Evolutionary conservation across 345 rosid genomes (phyloP).

Genomic region (Eucalyptus lansdowneana): DNA sequence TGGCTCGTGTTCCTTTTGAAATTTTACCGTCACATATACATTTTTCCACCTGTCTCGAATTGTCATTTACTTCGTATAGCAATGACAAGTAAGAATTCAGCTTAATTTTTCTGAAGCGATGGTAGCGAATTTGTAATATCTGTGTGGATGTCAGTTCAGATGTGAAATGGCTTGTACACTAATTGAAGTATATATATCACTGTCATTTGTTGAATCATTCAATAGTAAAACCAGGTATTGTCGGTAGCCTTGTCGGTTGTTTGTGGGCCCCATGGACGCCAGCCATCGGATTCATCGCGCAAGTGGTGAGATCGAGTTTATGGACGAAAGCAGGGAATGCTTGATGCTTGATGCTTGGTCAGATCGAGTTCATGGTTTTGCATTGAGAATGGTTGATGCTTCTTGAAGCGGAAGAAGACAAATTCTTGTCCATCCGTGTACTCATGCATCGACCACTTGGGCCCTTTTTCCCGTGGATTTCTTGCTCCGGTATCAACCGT

Average conservation of each 20-base stretch:
- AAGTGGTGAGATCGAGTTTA: background rate
- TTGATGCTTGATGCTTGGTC: background rate
- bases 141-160: background rate
- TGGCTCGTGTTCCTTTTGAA: background rate
- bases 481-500: background rate
- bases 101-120: background rate
- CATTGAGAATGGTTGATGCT: background rate
- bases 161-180: background rate
- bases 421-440: background rate
- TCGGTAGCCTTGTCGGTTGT: background rate
- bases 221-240: background rate
- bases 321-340: background rate
- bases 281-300: background rate
- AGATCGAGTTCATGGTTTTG: background rate
- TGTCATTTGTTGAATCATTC: background rate
- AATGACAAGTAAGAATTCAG: background rate
- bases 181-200: background rate
- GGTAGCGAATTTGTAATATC: background rate
- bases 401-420: background rate
- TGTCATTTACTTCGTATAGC: background rate
- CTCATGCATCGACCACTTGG: background rate
- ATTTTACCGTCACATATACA: background rate
- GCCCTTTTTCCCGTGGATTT: background rate
- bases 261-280: background rate
- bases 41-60: background rate